A percentile compares a stretch with the other conserved stretches of the same genome.
These are phyloP conservation scores for Eucalyptus marginata DNA, from an alignment of 345 rosid species.

Conservation along the genomic window DNA sequence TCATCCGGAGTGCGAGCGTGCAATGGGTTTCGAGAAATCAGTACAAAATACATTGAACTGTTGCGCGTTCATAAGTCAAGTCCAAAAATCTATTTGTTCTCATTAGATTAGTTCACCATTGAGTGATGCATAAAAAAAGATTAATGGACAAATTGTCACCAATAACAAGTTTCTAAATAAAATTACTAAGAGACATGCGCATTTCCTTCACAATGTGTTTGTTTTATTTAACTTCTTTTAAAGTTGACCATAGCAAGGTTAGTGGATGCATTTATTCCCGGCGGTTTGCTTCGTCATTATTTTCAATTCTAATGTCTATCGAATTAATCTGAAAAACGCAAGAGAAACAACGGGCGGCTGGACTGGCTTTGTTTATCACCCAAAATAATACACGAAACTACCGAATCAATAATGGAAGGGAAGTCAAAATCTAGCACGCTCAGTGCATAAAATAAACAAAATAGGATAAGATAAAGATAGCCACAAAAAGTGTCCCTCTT, in stretches of 20 bases:
- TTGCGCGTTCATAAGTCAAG: background rate
- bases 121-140: background rate
- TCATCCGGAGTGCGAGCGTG: accelerated
- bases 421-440: background rate
- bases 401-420: background rate
- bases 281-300: background rate
- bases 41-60: background rate
- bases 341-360: background rate
- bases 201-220: background rate
- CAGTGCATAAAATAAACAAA: background rate
- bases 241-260: background rate
- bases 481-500: background rate
- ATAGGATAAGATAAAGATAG: background rate
- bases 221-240: background rate
- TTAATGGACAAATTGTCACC: background rate
- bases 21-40: background rate
- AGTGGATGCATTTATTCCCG: background rate
- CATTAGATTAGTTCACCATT: background rate
- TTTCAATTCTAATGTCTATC: background rate
- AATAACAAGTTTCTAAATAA: background rate
- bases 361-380: no score
- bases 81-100: background rate
- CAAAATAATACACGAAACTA: no score
- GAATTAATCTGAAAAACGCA: background rate
- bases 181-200: background rate